Conservation (phyloP, 2,329 filamentous ascomycete genomes). For the Tricladium varicosporioides region DNA sequence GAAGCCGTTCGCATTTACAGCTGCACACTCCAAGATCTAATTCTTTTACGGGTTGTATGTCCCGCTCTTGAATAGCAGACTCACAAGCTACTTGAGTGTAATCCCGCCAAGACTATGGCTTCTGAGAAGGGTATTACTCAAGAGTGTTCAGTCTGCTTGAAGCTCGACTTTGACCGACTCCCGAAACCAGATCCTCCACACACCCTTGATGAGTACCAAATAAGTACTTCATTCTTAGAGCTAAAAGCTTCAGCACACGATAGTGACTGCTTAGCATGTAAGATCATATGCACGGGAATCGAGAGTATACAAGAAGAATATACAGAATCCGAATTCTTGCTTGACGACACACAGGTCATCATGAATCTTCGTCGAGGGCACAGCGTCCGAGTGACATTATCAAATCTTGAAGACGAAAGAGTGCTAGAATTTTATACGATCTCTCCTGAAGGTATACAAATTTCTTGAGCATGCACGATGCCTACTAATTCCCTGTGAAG, state of each 20-base stretch:
- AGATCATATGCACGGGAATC: not conserved
- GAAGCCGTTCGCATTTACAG: too few species aligned
- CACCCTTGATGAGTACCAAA: not conserved
- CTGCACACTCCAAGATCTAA: too few species aligned
- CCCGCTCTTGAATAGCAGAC: not conserved
- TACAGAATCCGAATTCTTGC: slow-evolving; percentile 1
- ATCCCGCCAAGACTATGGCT: not conserved
- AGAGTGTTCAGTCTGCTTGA: not conserved
- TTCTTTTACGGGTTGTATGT: too few species aligned
- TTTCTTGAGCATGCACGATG: too few species aligned
- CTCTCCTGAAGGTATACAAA: not conserved
- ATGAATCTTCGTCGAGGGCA: not conserved
- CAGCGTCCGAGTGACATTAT: not conserved
- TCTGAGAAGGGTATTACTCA: not conserved
- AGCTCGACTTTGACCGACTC: not conserved
- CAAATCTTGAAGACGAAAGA: not conserved
- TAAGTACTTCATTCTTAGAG: not conserved
- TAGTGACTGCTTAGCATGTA: not conserved
- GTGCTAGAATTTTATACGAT: slow-evolving; percentile 2
- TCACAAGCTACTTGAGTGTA: not conserved
- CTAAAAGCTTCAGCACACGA: not conserved
- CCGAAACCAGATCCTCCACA: not conserved
- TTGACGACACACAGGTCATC: not conserved
- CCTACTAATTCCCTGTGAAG: not conserved
- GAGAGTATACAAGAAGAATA: not conserved